Percentiles rank a stretch among this genome's conserved stretches.
phyloP scores from a whole-genome alignment of 2,329 filamentous ascomycete genomes.

The Sporothrix curviconia region DNA sequence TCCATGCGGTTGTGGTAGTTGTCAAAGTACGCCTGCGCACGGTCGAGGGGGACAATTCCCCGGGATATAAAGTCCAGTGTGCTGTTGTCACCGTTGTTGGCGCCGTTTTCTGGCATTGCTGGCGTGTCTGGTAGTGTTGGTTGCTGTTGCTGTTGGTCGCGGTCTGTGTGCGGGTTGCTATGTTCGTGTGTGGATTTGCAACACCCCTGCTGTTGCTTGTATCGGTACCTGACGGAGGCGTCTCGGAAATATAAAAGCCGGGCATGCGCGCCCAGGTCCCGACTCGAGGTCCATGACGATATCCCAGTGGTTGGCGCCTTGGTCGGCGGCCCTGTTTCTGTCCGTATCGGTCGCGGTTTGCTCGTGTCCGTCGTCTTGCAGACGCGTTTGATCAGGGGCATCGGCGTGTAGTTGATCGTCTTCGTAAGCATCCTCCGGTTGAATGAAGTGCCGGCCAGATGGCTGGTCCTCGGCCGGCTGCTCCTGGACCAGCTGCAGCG shows the following conservation, averaged over 20 bases:
- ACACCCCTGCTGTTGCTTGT: too few relatives aligned
- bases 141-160: too few relatives aligned
- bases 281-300: slow-evolving; percentile 7
- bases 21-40: slow-evolving; percentile 7
- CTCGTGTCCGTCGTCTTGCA: too few relatives aligned
- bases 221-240: background rate
- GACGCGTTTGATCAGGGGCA: too few relatives aligned
- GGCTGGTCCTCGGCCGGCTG: background rate
- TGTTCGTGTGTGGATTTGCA: too few relatives aligned
- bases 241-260: slow-evolving; percentile 6
- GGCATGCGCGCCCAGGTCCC: slow-evolving; percentile 3
- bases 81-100: background rate
- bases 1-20: slow-evolving; percentile 10
- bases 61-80: background rate
- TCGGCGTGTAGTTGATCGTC: background rate
- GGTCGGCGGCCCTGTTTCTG: background rate
- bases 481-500: background rate
- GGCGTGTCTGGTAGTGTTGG: background rate
- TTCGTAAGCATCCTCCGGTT: background rate
- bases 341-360: background rate
- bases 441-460: background rate
- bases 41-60: background rate
- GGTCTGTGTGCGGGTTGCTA: too few relatives aligned
- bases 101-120: background rate
- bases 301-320: slow-evolving; percentile 2